Evolutionary conservation across 306 rosid genomes (phyloP), one percentile per base, ranked within the genome.

Genomic region (Castanea crenata): DNA sequence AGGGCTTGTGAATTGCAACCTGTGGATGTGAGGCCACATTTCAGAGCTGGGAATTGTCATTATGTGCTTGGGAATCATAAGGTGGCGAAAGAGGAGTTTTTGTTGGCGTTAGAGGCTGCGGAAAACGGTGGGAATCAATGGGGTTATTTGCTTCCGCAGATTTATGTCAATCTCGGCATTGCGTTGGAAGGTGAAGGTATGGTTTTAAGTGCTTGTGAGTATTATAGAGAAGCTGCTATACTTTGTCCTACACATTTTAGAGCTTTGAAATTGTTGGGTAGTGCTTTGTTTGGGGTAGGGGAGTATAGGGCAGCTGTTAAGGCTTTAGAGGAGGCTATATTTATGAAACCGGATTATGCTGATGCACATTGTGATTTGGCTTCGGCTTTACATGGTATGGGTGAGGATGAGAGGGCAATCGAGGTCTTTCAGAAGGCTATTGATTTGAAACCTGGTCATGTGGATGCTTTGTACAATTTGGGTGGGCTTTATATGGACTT

Each of bases 141-240:
- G 99, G 91, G 92, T n/a, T 93, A 96, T 84, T 69, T 96, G 94
- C 90, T 93, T 65, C 98, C 99, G 0, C 99, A 96, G 81, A 96
- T 96, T 79, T 96, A 93, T 79, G 99, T 93, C 55, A 96, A 96
- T 63, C 94, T 96, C 4, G 99, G 99, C 52, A 96, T 96, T 74
- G 87, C 99, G 0, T 91, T 96, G 59, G 99, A 96, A 92, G 97
- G 98, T 13, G 99, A 96, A 87, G 99, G 99, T 81, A 93, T 96
- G 99, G 97, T 96, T 78, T 88, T 96, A 86, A 96, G 99, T 83
- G 98, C 99, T 52, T 93, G 99, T 81, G 99, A 96, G 88, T 96
- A 96, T 82, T 96, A 96, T 46, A 89, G 99, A 75, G 99, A 96
- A 71, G 99, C 99, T 76, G 99, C 99, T 0, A 96, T 96, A 88